Base-by-base conservation (phyloP, 192 early-diverging fungal genomes). In the Coemansia sp. region DNA sequence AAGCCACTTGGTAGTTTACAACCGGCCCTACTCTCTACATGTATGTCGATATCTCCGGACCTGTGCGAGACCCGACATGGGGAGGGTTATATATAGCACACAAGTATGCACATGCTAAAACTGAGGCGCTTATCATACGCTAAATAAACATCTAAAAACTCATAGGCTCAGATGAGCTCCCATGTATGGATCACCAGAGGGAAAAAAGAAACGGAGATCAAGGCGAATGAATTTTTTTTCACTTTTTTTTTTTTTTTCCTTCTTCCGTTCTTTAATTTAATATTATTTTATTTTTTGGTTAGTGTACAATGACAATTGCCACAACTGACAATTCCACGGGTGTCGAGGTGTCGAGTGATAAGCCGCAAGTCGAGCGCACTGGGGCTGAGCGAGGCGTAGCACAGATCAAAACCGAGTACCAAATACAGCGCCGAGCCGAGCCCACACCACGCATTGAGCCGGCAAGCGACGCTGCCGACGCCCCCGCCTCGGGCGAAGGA, bases 341-440 rank as follows among this genome's bases (percentile, higher is more conserved):
- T 54, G 51, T 9, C 22, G 51, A 54, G 22, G 51, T 24, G 51
- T 24, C 44, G 44, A 47, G 44, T 16, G 44, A 18, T n/a, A 10
- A 47, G 44, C 44, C 51, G 22, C 49, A 40, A 20, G 18, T 43
- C 42, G 31, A 66, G 63, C 41, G 33, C 18, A 31, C 2, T 31
- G 54, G 3, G 18, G 41, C 27, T 15, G 42, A 27, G 3, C 70
- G 38, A 16, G 71, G 63, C 24, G 67, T 54, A 20, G 77, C 77
- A 13, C 72, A 65, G 0, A 55, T 79, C 46, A 79, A 74, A 51
- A 43, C 62, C 5, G 72, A 79, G 49, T 79, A 67, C 31, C 57
- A 68, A 12, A 16, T 73, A 24, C 33, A 9, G 12, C 71, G 66
- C 29, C 62, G 61, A 20, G 12, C 34, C 8, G 63, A 57, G 54